Evolutionary conservation across 202 grass and related monocot genomes (phyloP).

Genomic region (Panicum hallii): DNA sequence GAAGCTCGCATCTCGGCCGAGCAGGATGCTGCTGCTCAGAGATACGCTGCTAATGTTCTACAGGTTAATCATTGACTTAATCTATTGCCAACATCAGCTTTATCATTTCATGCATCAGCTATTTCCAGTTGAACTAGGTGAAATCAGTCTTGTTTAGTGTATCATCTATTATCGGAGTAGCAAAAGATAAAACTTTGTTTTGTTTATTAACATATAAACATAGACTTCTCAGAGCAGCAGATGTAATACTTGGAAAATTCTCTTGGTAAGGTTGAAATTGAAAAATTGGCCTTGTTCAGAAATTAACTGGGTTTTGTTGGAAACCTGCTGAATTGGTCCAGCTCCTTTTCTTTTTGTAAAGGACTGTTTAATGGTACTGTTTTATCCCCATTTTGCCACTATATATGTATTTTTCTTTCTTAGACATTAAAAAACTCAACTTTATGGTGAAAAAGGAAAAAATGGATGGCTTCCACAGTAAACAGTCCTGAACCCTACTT

Average conservation of each 20-base stretch:
- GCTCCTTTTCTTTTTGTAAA: neutral
- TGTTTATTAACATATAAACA: neutral
- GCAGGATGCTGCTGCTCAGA: slow-evolving; percentile 93
- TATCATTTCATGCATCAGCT: slow-evolving; percentile 17
- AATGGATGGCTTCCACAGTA: neutral
- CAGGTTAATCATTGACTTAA: slow-evolving; percentile 69
- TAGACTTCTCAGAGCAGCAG: slow-evolving; percentile 9
- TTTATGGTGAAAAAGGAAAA: neutral
- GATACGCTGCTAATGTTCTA: slow-evolving; percentile 80
- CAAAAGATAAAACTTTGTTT: slow-evolving; percentile 30
- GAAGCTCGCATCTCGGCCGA: slow-evolving; percentile 95
- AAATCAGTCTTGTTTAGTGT: slow-evolving; percentile 26
- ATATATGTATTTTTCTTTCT: slow-evolving; percentile 8
- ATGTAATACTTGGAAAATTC: slow-evolving; percentile 15
- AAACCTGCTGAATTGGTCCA: neutral
- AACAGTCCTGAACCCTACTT: neutral
- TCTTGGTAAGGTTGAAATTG: slow-evolving; percentile 13
- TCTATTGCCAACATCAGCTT: slow-evolving; percentile 26
- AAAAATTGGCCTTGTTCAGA: slow-evolving; percentile 9
- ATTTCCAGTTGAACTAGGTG: slow-evolving; percentile 27
- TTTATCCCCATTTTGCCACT: neutral
- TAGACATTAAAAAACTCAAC: neutral
- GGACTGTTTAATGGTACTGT: neutral
- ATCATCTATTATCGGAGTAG: neutral
- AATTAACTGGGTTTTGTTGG: neutral